A percentile compares a stretch with the other conserved stretches of the same genome.
Evolutionary conservation across 768 basidiomycete genomes (phyloP).

Genomic region (Tylopilus sp.): DNA sequence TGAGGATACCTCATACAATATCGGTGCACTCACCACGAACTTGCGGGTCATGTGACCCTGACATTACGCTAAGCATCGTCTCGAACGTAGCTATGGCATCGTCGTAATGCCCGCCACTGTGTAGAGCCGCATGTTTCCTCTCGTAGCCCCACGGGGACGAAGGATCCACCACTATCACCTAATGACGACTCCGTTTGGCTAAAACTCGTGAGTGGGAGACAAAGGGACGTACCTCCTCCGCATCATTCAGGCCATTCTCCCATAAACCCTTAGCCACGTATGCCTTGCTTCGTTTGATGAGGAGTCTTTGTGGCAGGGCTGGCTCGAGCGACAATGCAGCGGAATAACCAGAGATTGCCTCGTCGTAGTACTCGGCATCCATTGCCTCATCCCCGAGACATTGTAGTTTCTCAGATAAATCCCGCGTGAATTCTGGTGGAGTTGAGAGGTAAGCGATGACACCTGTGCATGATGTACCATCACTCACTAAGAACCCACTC

Average conservation of each 20-base stretch:
- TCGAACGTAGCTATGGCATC: not conserved
- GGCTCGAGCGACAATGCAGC: not conserved
- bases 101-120: not conserved
- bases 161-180: not conserved
- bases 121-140: not conserved
- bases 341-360: not conserved
- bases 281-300: not conserved
- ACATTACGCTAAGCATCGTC: not conserved
- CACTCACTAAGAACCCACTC: not conserved
- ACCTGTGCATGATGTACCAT: not conserved
- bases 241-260: not conserved
- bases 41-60: not conserved
- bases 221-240: not conserved
- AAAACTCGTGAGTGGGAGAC: not conserved
- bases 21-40: not conserved
- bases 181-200: not conserved
- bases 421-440: not conserved
- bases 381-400: not conserved
- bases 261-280: not conserved
- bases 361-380: not conserved
- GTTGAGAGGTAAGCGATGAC: not conserved
- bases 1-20: not conserved
- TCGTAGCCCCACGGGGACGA: not conserved
- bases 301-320: not conserved
- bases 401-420: not conserved